These are phyloP conservation scores for Colletotrichum lentis DNA, from an alignment of 2,329 filamentous ascomycete species.

Conservation along the genomic window DNA sequence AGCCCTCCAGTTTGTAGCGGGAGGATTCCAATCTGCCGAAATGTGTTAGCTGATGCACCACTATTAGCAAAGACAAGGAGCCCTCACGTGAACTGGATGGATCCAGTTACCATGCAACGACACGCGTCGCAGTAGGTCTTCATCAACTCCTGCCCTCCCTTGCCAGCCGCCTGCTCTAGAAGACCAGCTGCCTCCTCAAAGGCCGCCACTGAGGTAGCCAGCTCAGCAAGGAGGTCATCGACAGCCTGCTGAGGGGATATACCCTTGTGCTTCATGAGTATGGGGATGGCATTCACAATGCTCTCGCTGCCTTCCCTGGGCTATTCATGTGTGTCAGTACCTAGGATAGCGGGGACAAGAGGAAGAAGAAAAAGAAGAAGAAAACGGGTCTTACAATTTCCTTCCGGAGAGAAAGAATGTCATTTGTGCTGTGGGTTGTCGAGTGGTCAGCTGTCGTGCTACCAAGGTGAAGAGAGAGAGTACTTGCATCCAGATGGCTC, in stretches of 20 bases:
- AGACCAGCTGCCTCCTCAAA: conserved; percentile 42
- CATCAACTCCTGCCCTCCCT: conserved; percentile 20
- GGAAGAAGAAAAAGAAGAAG: too few relatives aligned
- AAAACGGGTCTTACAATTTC: conserved; percentile 42
- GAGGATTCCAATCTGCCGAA: conserved; percentile 44
- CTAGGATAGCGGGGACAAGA: too few relatives aligned
- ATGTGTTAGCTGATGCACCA: conserved; percentile 33
- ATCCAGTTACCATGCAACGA: conserved; percentile 45
- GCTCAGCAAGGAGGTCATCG: conserved; percentile 38
- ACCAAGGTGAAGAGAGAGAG: background rate
- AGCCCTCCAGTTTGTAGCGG: conserved; percentile 46
- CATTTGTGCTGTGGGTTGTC: conserved; percentile 40
- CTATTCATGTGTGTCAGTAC: background rate
- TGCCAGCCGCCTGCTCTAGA: conserved; percentile 30
- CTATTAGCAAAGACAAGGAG: background rate
- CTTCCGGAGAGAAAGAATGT: conserved; percentile 47
- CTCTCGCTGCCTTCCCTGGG: conserved; percentile 37
- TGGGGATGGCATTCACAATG: conserved; percentile 45
- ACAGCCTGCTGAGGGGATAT: conserved; percentile 37
- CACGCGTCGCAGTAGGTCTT: conserved; percentile 45
- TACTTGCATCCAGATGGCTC: conserved; percentile 40
- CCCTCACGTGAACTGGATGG: conserved; percentile 47
- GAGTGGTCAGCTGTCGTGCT: background rate
- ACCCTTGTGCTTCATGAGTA: conserved; percentile 40
- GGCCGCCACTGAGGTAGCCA: conserved; percentile 39